Percentiles rank a stretch among this genome's conserved stretches.
Conservation (phyloP, 2,329 filamentous ascomycete genomes). For the Ophiostoma sp. region DNA sequence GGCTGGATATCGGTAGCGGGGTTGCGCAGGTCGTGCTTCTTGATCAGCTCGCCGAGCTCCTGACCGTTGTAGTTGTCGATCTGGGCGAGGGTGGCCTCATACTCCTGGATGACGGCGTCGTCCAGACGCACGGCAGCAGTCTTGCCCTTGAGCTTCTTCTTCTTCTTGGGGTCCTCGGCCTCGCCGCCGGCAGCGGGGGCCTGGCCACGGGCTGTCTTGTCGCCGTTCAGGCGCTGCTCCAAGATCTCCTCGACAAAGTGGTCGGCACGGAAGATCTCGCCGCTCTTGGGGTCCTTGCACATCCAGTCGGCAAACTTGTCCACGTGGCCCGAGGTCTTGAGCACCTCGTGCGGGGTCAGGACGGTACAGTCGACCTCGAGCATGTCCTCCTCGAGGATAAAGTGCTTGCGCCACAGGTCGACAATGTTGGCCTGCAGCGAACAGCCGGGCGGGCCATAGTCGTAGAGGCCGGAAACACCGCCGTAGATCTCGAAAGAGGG, state of each 20-base stretch:
- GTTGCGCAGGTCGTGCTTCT: conserved; percentile 86
- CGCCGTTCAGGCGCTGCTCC: conserved; percentile 77
- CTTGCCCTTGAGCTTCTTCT: conserved; percentile 84
- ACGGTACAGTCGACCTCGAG: conserved; percentile 91
- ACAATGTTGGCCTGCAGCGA: conserved; percentile 82
- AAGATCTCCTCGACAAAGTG: conserved; percentile 95
- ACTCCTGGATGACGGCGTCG: conserved; percentile 79
- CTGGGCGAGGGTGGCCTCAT: conserved; percentile 82
- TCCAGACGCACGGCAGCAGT: conserved; percentile 81
- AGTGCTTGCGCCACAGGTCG: conserved; percentile 88
- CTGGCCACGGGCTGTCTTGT: conserved; percentile 81
- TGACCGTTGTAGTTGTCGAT: conserved; percentile 93
- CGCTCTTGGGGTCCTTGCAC: conserved; percentile 97
- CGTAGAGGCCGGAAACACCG: conserved; percentile 81
- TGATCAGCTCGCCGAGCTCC: conserved; percentile 81
- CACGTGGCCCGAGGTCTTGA: conserved; percentile 94
- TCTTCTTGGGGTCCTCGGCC: conserved; percentile 42
- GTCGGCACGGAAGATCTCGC: conserved; percentile 92
- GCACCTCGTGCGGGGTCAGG: conserved; percentile 84
- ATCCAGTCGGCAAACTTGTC: conserved; percentile 99
- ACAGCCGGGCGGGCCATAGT: conserved; percentile 87
- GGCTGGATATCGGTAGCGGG: conserved; percentile 73
- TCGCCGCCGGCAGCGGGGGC: conserved; percentile 64
- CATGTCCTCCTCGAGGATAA: conserved; percentile 91
- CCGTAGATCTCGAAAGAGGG: conserved; percentile 95